Evolutionary conservation across 192 early-diverging fungal genomes (phyloP), one percentile per base, ranked within the genome.

Genomic region (Dispira simplex): DNA sequence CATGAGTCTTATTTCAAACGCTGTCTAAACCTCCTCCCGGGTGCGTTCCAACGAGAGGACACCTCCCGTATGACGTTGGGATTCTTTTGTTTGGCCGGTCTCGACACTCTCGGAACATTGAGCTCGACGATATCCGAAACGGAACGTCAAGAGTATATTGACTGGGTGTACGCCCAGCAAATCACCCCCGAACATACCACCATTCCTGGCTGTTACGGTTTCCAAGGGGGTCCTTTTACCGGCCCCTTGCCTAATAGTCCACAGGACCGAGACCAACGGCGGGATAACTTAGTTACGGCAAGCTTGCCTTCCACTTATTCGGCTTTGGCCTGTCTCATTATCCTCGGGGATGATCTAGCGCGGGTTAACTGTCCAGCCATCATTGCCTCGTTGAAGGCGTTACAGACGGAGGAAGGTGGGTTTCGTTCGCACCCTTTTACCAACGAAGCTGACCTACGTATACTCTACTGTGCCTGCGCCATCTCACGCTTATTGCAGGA

Each of bases 161-260:
- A 98, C 28, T 99, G 97, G 97, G 85, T 99, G 46, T 99, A 97
- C 77, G 86, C 82, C 20, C 93, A 97, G 72, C 94, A 98, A 66
- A 73, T 90, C n/a, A 52, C 78, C 13, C 83, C 81, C 3, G 48
- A 51, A 10, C 23, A 27, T 47, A 46, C 51, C 3, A 63, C 23
- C 16, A 25, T 65, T 1, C 51, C 46, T 20, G 63, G 63, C 26
- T 48, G 13, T 70, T 54, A 67, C 46, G 79, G 79, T 23, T 80
- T 80, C 68, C 74, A 77, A 25, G 79, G 79, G 44, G 77, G 79
- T 46, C 76, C 73, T 11, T 65, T 78, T 27, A 70, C 73, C 64
- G 71, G 77, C 3, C 76, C 76, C 0, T 68, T 74, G 53, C 62
- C 56, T 2, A 10, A 20, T 46, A 68, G 66, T 66, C 45, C 63